These are phyloP conservation scores for Nasturtium officinale DNA, from an alignment of 345 rosid species.

Conservation along the genomic window DNA sequence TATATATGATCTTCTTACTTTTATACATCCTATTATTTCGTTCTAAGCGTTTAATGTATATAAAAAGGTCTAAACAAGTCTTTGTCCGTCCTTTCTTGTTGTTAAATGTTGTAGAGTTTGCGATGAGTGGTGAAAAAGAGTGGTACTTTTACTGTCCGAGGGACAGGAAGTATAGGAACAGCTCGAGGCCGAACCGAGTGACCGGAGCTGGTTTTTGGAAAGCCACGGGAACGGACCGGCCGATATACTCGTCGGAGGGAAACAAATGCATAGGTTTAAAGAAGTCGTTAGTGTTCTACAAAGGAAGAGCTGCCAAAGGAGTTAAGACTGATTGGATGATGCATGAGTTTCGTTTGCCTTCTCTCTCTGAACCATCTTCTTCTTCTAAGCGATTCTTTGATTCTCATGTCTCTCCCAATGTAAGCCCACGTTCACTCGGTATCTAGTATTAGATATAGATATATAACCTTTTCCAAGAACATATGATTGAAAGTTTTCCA, in stretches of 20 bases:
- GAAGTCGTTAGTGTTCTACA: constrained; percentile 90
- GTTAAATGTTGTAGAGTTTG: constrained; percentile 52
- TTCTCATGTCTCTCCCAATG: constrained; percentile 63
- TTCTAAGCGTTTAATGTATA: not conserved
- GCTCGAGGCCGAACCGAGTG: constrained; percentile 84
- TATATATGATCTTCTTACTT: constrained; percentile 34
- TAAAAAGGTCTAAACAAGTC: constrained; percentile 4
- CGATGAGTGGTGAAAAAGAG: constrained; percentile 77
- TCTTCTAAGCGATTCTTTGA: constrained; percentile 53
- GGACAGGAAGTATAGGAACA: constrained; percentile 89
- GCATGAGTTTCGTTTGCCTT: constrained; percentile 94
- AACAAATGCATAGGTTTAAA: constrained; percentile 83
- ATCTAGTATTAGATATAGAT: not conserved
- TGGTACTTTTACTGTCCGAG: constrained; percentile 91
- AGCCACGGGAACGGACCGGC: constrained; percentile 92
- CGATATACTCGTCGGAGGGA: constrained; percentile 78
- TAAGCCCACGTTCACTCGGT: constrained; percentile 36
- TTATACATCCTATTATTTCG: not conserved
- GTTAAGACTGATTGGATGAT: constrained; percentile 97
- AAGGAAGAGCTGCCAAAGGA: constrained; percentile 90
- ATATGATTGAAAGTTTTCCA: not conserved
- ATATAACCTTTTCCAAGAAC: not conserved
- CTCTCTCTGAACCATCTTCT: constrained; percentile 52
- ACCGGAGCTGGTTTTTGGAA: constrained; percentile 93
- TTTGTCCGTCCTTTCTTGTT: not conserved